Percentiles rank a stretch among this genome's conserved stretches.
phyloP scores from a whole-genome alignment of 1,139 yeast genomes.

The Nakaseomyces nivariensis region DNA sequence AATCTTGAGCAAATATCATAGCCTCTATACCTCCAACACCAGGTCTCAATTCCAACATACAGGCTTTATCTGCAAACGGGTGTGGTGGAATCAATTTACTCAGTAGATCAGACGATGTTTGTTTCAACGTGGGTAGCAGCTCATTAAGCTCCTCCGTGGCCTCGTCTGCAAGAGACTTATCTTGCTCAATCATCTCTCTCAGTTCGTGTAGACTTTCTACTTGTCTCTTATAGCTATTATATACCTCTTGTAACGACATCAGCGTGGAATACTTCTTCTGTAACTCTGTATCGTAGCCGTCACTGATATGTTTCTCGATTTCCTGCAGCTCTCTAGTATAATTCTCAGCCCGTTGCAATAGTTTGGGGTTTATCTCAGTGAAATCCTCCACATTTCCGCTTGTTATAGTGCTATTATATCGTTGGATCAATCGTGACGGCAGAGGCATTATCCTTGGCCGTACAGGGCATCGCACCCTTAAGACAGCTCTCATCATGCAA shows the following conservation, averaged over 20 bases:
- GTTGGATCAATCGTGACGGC: too few species aligned
- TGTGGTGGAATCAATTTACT: slow-evolving; percentile 62
- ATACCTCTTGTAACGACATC: slow-evolving; percentile 44
- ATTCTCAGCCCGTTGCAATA: slow-evolving; percentile 51
- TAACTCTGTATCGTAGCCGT: slow-evolving; percentile 40
- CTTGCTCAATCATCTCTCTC: slow-evolving; percentile 28
- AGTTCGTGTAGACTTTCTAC: slow-evolving; percentile 33
- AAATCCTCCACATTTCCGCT: background rate
- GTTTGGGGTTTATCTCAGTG: slow-evolving; percentile 43
- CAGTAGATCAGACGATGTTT: slow-evolving; percentile 40
- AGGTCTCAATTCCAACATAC: slow-evolving; percentile 78
- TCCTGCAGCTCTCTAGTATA: slow-evolving; percentile 41
- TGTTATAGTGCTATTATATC: background rate
- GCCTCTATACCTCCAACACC: slow-evolving; percentile 98
- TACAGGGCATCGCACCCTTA: background rate
- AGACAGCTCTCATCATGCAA: background rate
- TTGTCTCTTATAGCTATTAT: slow-evolving; percentile 36
- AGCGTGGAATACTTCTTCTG: slow-evolving; percentile 50
- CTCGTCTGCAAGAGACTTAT: slow-evolving; percentile 31
- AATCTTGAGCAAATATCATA: slow-evolving; percentile 69
- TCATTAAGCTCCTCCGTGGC: slow-evolving; percentile 31
- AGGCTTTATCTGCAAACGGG: slow-evolving; percentile 66
- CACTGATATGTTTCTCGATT: slow-evolving; percentile 40
- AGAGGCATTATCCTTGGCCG: too few species aligned
- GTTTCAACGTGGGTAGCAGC: slow-evolving; percentile 25